Percentiles rank a stretch among this genome's conserved stretches.
These are phyloP conservation scores for Leptomonas pyrrhocoris DNA, from an alignment of 208 protist genomes.

Conservation along the genomic window DNA sequence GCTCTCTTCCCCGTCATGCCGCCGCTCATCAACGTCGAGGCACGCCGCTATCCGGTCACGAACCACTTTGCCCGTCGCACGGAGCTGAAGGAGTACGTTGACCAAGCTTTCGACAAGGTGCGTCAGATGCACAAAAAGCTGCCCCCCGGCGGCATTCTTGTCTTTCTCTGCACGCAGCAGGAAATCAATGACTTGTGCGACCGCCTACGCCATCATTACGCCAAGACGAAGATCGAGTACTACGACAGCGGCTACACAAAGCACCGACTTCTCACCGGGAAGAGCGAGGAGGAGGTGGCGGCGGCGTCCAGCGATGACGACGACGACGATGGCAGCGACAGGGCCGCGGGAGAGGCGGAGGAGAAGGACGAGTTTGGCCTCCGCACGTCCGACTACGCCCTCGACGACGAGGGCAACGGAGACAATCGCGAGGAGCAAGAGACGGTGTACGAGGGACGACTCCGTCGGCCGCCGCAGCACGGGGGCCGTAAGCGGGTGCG, in stretches of 20 bases:
- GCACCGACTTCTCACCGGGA: conserved; percentile 43
- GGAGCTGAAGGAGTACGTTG: conserved; percentile 93
- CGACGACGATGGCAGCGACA: conserved; percentile 3
- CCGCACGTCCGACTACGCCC: conserved; percentile 38
- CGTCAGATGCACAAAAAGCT: conserved; percentile 97
- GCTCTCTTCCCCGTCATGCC: conserved; percentile 95
- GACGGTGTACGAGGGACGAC: conserved; percentile 29
- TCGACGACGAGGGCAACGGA: conserved; percentile 48
- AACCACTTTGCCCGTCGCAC: conserved; percentile 97
- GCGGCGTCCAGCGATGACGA: conserved; percentile 28
- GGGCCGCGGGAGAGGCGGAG: conserved; percentile 4
- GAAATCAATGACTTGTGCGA: conserved; percentile 94
- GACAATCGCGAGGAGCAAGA: conserved; percentile 16
- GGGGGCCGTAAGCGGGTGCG: conserved; percentile 31
- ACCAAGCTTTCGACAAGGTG: conserved; percentile 95
- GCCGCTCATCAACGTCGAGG: conserved; percentile 95
- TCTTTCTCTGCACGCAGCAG: conserved; percentile 97
- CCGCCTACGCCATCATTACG: conserved; percentile 84
- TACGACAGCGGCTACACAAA: conserved; percentile 82
- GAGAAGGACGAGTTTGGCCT: conserved; percentile 50
- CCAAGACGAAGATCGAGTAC: conserved; percentile 85
- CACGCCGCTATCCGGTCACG: conserved; percentile 96
- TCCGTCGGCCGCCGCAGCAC: conserved; percentile 17
- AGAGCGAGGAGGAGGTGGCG: conserved; percentile 50
- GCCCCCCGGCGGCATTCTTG: conserved; percentile 97